Base-by-base conservation (phyloP, 345 rosid genomes). In the Camelina hispida region DNA sequence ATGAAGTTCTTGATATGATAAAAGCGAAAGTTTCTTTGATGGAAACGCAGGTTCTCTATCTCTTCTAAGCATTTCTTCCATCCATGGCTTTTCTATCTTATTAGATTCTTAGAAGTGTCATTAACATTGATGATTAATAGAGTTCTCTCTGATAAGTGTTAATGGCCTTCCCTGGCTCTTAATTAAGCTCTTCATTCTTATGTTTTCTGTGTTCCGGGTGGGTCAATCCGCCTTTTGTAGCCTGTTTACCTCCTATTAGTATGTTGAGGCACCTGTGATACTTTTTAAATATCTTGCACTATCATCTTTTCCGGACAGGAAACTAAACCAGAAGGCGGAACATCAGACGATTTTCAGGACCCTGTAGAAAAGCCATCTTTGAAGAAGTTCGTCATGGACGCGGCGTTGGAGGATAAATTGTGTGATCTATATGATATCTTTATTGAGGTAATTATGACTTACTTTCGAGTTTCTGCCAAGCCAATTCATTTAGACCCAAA, bases 361-460 rank as follows among this genome's bases (percentile, higher is more conserved):
- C 23, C 86, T 7, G 87, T 83, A 68, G 89, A 72, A 76, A 89
- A 84, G 78, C 67, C 72, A 37, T 51, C 79, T 34, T 80, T 75
- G 79, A 85, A 76, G 74, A 91, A 84, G 73, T 81, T 84, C 71
- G 83, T 83, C 75, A 86, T 94, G 88, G 97, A 94, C 68, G 64
- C 83, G 17, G 81, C 79, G 46, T 48, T 90, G 86, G 98, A 94
- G 87, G 96, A 91, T 81, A 94, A 83, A 82, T 81, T 94, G 79
- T 90, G 97, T 83, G 95, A 88, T 74, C 98, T 91, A 68, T 94
- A 94, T 83, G 98, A 91, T 78, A 93, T 91, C 73, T 94, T 81
- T 80, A 83, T 90, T 79, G 96, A 94, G 78, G 98, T 93, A 85
- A 75, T 74, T 17, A 64, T 69, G 22, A 32, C 52, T 62, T 62